phyloP scores from a whole-genome alignment of 2,329 filamentous ascomycete genomes.

The Alternaria triticina region DNA sequence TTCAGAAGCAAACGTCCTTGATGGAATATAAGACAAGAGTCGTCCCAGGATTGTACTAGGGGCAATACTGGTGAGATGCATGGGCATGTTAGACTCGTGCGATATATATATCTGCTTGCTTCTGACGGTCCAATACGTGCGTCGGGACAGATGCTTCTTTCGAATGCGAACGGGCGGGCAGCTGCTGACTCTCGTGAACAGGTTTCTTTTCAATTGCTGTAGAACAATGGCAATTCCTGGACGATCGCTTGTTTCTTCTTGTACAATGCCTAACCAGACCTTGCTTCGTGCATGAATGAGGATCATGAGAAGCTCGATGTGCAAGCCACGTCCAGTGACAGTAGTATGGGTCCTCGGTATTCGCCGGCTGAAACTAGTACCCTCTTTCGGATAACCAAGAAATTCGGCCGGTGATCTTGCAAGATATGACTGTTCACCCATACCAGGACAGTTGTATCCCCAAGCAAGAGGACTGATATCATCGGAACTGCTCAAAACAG shows the following conservation, averaged over 20 bases:
- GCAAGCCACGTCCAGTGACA: not conserved
- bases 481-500: not conserved
- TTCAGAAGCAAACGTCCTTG: too few relatives aligned
- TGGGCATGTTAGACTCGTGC: too few relatives aligned
- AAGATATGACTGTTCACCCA: rapidly evolving
- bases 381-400: not conserved
- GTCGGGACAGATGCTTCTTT: rapidly evolving
- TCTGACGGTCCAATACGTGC: rapidly evolving
- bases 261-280: not conserved
- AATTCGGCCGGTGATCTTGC: not conserved
- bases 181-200: not conserved
- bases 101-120: not conserved
- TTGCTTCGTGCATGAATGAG: not conserved
- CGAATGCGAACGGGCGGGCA: not conserved
- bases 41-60: too few relatives aligned
- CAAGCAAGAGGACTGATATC: not conserved
- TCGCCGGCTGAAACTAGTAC: not conserved
- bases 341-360: not conserved
- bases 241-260: not conserved
- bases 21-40: too few relatives aligned
- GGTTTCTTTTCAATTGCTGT: too few relatives aligned
- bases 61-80: too few relatives aligned
- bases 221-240: not conserved
- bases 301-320: not conserved
- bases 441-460: not conserved